Evolutionary conservation across 345 rosid species (phyloP).

Genomic region (Eutrema japonicum): DNA sequence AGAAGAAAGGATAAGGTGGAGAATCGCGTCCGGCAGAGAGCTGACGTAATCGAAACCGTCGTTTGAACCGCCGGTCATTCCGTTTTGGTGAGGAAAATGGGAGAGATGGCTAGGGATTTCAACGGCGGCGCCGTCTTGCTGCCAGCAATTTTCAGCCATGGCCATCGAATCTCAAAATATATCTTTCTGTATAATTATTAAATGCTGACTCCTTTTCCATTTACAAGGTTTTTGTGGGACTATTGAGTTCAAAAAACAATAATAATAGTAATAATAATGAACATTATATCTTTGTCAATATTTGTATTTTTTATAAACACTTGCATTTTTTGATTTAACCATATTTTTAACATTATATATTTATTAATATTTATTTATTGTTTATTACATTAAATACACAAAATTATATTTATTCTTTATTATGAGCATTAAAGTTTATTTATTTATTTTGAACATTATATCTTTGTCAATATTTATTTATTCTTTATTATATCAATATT

Average conservation of each 20-base stretch:
- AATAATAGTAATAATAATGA: no score
- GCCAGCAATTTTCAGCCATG: constrained; percentile 8
- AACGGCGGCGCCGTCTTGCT: constrained; percentile 25
- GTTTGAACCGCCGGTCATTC: constrained; percentile 7
- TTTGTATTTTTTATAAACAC: no score
- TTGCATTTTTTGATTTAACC: no score
- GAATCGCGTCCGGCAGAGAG: constrained; percentile 37
- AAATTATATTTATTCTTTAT: no score
- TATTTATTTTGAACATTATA: no score
- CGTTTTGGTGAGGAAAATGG: neutral
- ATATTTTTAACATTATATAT: no score
- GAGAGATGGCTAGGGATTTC: constrained; percentile 16
- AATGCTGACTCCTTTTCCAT: neutral
- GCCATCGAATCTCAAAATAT: constrained; percentile 8
- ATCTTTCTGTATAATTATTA: neutral
- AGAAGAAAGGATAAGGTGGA: constrained; percentile 40
- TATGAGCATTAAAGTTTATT: no score
- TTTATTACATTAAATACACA: no score
- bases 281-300: no score
- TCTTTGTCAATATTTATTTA: no score
- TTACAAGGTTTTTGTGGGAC: constrained; percentile 10
- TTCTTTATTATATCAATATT: no score
- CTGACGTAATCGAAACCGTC: constrained; percentile 37
- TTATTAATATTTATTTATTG: no score
- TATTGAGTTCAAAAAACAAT: neutral